Conservation (phyloP, 305 asterid species). For the Caryopteris hybrid region DNA sequence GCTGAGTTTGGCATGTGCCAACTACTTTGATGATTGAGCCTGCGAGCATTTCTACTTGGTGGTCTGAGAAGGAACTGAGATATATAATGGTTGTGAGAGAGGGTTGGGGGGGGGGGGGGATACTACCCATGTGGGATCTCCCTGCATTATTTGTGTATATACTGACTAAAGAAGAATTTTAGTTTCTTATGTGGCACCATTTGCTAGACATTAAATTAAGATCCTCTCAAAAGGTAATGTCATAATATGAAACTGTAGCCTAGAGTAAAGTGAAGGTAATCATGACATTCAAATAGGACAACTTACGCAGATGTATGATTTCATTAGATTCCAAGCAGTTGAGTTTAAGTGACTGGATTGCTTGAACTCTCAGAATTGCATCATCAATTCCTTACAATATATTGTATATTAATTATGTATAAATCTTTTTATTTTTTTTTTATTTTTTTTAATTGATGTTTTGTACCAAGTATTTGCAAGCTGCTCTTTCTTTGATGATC, state of each 20-base stretch:
- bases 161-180: not conserved
- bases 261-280: not conserved
- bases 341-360: not conserved
- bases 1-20: not conserved
- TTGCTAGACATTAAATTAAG: not conserved
- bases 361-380: not conserved
- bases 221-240: not conserved
- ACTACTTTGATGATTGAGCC: not conserved
- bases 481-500: not conserved
- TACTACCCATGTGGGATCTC: not conserved
- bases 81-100: not conserved
- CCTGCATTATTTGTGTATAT: too few species aligned
- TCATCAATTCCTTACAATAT: not conserved
- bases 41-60: not conserved
- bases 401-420: not conserved
- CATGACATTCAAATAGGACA: not conserved
- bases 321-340: not conserved
- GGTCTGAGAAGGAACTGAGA: not conserved
- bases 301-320: not conserved
- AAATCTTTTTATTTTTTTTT: not conserved
- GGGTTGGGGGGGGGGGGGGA: not conserved
- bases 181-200: not conserved
- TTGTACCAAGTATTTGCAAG: not conserved
- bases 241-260: not conserved
- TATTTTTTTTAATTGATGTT: too few species aligned